These are phyloP conservation scores for Mycena alexandri DNA, from an alignment of 768 basidiomycete species.

Conservation along the genomic window DNA sequence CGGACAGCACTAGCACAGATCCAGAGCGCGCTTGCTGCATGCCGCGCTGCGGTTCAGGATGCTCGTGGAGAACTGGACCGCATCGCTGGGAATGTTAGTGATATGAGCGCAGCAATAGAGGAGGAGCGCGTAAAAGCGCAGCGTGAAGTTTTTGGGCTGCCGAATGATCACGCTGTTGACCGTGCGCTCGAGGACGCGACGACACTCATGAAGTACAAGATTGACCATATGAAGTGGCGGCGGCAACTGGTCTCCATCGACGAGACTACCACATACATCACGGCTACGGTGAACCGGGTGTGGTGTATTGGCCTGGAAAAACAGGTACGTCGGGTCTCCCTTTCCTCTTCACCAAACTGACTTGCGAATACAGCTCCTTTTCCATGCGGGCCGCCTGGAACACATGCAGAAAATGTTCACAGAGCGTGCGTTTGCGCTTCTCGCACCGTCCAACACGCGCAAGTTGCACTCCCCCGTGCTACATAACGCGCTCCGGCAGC, in stretches of 20 bases:
- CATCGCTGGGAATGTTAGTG: constrained; percentile 50
- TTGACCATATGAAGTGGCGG: constrained; percentile 63
- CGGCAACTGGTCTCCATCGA: constrained; percentile 59
- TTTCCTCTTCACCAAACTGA: not conserved
- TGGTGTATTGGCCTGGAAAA: constrained; percentile 65
- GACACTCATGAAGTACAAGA: constrained; percentile 52
- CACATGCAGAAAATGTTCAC: constrained; percentile 60
- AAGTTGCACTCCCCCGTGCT: constrained; percentile 67
- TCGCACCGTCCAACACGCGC: constrained; percentile 53
- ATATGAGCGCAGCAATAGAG: constrained; percentile 54
- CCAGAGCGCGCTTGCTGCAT: constrained; percentile 54
- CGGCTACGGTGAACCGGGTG: constrained; percentile 50
- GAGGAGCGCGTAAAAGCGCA: constrained; percentile 52
- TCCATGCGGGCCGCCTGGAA: constrained; percentile 72
- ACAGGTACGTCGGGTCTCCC: constrained; percentile 51
- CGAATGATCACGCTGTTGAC: constrained; percentile 45
- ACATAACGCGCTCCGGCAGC: constrained; percentile 68
- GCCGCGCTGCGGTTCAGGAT: constrained; percentile 47
- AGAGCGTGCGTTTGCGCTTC: constrained; percentile 54
- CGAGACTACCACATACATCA: constrained; percentile 57
- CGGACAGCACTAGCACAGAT: constrained; percentile 56
- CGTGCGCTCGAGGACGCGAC: constrained; percentile 54
- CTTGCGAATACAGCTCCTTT: constrained; percentile 63
- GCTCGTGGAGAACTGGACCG: constrained; percentile 51
- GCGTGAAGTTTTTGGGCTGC: constrained; percentile 53